Percentiles rank a stretch among this genome's conserved stretches.
Conservation (phyloP, 345 rosid species). For the Microcos paniculata region DNA sequence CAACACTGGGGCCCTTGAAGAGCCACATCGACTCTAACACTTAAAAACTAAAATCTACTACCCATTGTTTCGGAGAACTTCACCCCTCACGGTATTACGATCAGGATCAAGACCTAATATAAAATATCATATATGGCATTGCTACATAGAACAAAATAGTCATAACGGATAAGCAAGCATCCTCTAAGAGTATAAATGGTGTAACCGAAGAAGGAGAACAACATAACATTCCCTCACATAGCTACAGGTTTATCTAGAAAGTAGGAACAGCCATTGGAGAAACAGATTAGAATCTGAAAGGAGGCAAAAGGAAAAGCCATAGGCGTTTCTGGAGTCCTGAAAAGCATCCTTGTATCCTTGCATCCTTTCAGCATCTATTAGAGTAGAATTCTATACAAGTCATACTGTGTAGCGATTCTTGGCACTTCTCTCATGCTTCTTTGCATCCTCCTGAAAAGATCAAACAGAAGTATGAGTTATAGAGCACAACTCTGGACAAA, state of each 20-base stretch:
- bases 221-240: not conserved
- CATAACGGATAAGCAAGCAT: not conserved
- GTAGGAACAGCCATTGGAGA: not conserved
- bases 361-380: too few relatives aligned
- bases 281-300: not conserved
- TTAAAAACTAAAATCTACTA: too few relatives aligned
- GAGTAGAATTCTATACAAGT: conserved; percentile 23
- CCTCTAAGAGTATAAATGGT: not conserved
- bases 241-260: not conserved
- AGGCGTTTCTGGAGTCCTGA: not conserved
- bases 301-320: not conserved
- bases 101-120: too few relatives aligned
- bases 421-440: conserved; percentile 52
- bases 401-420: conserved; percentile 61
- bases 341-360: not conserved
- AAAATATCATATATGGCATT: not conserved
- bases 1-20: too few relatives aligned
- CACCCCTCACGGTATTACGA: too few relatives aligned
- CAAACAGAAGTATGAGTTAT: not conserved
- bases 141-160: not conserved
- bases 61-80: too few relatives aligned
- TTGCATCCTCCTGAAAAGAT: conserved; percentile 72
- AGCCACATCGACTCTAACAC: too few relatives aligned
- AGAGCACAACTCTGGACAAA: not conserved
- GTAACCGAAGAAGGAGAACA: not conserved